Base-by-base conservation (phyloP, 1,284 basidiomycete genomes). In the Rhodofomes roseus region DNA sequence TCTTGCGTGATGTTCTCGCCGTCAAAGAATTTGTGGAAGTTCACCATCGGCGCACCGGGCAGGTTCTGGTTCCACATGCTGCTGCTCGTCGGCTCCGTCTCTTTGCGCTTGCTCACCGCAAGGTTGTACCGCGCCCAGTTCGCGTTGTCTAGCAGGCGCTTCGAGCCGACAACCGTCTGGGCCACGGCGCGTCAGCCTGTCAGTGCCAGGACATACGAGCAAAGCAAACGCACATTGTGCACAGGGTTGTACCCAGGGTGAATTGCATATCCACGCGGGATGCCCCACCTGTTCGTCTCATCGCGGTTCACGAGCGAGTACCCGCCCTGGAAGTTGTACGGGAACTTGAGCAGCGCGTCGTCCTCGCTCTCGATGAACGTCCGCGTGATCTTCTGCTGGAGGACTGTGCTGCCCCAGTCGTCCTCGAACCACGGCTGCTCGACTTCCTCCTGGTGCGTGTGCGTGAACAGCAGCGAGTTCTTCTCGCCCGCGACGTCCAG, bases 91-190 rank as follows among this genome's bases (percentile, higher is more conserved):
- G 81, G 83, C 69, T 88, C 86, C 1, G 77, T 79, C 25, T 87
- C 86, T 71, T 87, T 86, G 48, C 81, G 76, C 59, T 70, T 71
- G 12, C 83, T 81, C 6, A 88, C 80, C 0, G 82, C 82, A 11
- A 88, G 71, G 66, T 86, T 85, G 67, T 86, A 83, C 53, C 82
- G 79, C 1, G 85, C 84, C 82, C 85, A 88, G 66, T 87, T 82
- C 4, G 81, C 85, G 55, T 83, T 86, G 44, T 85, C 79, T 51
- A 82, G 71, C 6, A 84, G 74, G 2, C 84, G 78, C 68, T 83
- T 85, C 41, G 81, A 83, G 12, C 85, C 79, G 0, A 83, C 77
- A 23, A 84, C 80, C 1, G 81, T 82, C 84, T 85, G 58, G 25
- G 11, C 5, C 11, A 11, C 2, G n/a, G n/a, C 57, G 12, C 40